phyloP scores from a whole-genome alignment of 106 monocot genomes.

The Allium cepa region DNA sequence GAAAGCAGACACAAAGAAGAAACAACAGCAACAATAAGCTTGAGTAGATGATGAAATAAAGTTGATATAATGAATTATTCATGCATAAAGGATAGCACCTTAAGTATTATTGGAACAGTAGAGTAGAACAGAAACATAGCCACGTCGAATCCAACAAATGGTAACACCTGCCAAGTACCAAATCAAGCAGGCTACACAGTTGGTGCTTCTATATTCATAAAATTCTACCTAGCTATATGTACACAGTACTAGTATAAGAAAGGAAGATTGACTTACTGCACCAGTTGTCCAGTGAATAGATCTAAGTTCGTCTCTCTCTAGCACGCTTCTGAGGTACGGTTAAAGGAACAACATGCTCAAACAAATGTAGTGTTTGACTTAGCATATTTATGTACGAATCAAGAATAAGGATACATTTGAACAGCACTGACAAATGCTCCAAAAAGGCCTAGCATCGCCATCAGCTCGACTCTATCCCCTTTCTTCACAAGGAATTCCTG shows the following conservation, averaged over 20 bases:
- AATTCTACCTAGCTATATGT: background rate
- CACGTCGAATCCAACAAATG: slow-evolving; percentile 66
- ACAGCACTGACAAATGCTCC: slow-evolving; percentile 67
- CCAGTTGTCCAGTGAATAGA: slow-evolving; percentile 60
- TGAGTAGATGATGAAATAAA: background rate
- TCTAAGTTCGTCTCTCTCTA: slow-evolving; percentile 59
- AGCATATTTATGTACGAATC: background rate
- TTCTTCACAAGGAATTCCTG: slow-evolving; percentile 89
- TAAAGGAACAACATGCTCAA: slow-evolving; percentile 11
- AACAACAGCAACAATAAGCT: background rate
- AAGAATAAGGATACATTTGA: slow-evolving; percentile 85
- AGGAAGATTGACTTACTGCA: slow-evolving; percentile 52
- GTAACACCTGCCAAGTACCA: slow-evolving; percentile 39
- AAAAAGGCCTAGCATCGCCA: slow-evolving; percentile 85
- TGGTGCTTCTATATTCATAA: background rate
- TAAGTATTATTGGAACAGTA: slow-evolving; percentile 73
- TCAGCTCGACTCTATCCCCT: slow-evolving; percentile 63
- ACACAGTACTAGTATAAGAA: background rate
- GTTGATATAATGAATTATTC: background rate
- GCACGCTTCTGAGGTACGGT: slow-evolving; percentile 57
- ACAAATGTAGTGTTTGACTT: background rate
- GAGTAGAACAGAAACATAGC: slow-evolving; percentile 97
- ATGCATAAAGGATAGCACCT: slow-evolving; percentile 31
- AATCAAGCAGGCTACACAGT: background rate
- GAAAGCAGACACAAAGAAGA: background rate